Evolutionary conservation across 176 grass and related monocot species (phyloP).

Genomic region (Aegilops longissima): DNA sequence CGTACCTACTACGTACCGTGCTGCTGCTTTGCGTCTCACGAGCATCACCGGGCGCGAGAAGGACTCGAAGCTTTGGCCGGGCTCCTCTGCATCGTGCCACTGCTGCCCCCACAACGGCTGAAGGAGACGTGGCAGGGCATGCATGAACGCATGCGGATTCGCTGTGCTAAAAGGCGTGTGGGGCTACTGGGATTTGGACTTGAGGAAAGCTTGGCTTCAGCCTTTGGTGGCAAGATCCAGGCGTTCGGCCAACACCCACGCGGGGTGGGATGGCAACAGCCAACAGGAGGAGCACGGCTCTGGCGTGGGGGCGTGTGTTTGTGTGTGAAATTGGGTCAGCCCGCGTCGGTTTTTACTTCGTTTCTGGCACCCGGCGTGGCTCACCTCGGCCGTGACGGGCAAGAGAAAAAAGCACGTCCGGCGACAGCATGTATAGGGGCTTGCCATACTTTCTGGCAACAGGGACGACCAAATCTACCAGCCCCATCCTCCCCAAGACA

Average conservation of each 20-base stretch:
- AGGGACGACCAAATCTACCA: constrained; percentile 12
- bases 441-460: background rate
- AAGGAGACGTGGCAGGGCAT: background rate
- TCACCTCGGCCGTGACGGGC: background rate
- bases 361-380: too few relatives aligned
- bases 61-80: constrained; percentile 21
- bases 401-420: background rate
- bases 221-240: background rate
- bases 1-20: background rate
- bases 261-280: background rate
- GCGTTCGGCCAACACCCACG: constrained; percentile 1
- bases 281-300: background rate
- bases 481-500: background rate
- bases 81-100: background rate
- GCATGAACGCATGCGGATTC: background rate
- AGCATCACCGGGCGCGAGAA: background rate
- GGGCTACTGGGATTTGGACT: background rate
- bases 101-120: background rate
- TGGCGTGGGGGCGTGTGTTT: background rate
- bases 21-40: background rate
- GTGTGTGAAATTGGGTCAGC: background rate
- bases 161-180: background rate
- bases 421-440: background rate
- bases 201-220: background rate
- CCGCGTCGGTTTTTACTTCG: background rate